A percentile compares a stretch with the other conserved stretches of the same genome.
phyloP scores from a whole-genome alignment of 768 basidiomycete species.

The Rhizopogon salebrosus region DNA sequence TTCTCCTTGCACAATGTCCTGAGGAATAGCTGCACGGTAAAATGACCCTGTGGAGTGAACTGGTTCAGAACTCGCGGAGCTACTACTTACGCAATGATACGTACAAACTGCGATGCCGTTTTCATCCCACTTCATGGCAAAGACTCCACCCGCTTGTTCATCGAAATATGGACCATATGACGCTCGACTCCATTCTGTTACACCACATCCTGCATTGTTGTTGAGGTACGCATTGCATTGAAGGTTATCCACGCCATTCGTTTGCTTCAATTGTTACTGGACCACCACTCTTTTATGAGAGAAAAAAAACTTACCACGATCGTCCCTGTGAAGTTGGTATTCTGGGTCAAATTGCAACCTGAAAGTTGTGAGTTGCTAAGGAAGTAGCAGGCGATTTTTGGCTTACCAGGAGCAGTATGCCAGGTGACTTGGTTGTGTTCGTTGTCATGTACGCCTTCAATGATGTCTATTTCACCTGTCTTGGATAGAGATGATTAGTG shows the following conservation, averaged over 20 bases:
- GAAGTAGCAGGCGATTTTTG: not conserved
- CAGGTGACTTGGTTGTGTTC: conserved; percentile 81
- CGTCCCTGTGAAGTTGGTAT: conserved; percentile 56
- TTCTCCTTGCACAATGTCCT: conserved; percentile 54
- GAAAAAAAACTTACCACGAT: conserved; percentile 46
- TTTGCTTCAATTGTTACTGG: conserved; percentile 28
- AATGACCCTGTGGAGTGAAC: conserved; percentile 58
- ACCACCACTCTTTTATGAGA: not conserved
- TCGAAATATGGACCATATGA: conserved; percentile 86
- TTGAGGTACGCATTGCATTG: conserved; percentile 49
- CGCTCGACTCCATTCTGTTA: conserved; percentile 73
- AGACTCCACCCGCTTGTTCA: conserved; percentile 74
- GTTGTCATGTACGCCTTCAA: conserved; percentile 83
- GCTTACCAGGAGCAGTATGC: conserved; percentile 61
- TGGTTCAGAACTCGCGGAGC: not conserved
- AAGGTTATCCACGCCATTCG: conserved; percentile 45
- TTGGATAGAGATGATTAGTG: conserved; percentile 23
- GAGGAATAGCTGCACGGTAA: conserved; percentile 71
- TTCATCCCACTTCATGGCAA: conserved; percentile 87
- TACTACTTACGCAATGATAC: conserved; percentile 20
- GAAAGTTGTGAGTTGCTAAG: not conserved
- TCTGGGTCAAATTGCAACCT: conserved; percentile 57
- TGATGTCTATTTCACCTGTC: conserved; percentile 79
- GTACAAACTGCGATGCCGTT: conserved; percentile 70
- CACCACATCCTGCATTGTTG: conserved; percentile 69